A percentile compares a stretch with the other conserved stretches of the same genome.
Evolutionary conservation across 371 early-diverging fungal species (phyloP).

Genomic region (Mortierella sp.): DNA sequence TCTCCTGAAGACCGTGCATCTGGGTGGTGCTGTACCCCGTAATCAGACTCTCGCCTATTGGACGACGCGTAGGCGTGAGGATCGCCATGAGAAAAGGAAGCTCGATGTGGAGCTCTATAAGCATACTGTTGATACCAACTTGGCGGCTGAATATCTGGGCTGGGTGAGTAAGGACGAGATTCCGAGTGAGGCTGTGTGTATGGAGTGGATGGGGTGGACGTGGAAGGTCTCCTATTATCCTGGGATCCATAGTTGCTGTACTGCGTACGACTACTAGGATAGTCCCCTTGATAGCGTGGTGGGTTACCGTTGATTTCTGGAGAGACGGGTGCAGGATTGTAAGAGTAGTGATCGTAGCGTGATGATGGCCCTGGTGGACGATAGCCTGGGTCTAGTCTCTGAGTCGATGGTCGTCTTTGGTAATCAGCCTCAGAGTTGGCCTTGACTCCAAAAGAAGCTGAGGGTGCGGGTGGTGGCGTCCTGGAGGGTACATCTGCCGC

Average conservation of each 20-base stretch:
- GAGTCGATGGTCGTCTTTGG: slow-evolving; percentile 5
- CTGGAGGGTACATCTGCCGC: slow-evolving; percentile 33
- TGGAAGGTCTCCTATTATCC: slow-evolving; percentile 5
- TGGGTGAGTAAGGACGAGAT: slow-evolving; percentile 16
- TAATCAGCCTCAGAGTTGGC: slow-evolving; percentile 22
- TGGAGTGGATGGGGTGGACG: slow-evolving; percentile 3
- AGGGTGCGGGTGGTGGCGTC: slow-evolving; percentile 23
- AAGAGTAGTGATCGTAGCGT: slow-evolving; percentile 5
- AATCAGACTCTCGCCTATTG: slow-evolving; percentile 18
- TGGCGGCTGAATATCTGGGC: slow-evolving; percentile 26
- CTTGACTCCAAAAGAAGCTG: slow-evolving; percentile 16
- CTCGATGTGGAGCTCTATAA: slow-evolving; percentile 18
- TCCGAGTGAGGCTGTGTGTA: slow-evolving; percentile 14
- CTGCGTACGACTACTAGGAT: slow-evolving; percentile 2
- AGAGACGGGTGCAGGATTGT: slow-evolving; percentile 10
- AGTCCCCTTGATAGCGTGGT: slow-evolving; percentile 5
- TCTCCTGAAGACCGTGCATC: slow-evolving; percentile 5
- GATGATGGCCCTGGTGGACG: neutral
- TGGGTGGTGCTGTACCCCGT: neutral
- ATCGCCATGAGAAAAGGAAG: slow-evolving; percentile 20
- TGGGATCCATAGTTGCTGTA: slow-evolving; percentile 10
- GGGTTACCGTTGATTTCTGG: neutral
- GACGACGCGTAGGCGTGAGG: slow-evolving; percentile 1
- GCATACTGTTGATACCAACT: slow-evolving; percentile 45
- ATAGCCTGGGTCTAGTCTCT: neutral